A percentile compares a stretch with the other conserved stretches of the same genome.
Evolutionary conservation across 2,329 filamentous ascomycete genomes (phyloP).

Genomic region (Coniochaeta hoffmannii): DNA sequence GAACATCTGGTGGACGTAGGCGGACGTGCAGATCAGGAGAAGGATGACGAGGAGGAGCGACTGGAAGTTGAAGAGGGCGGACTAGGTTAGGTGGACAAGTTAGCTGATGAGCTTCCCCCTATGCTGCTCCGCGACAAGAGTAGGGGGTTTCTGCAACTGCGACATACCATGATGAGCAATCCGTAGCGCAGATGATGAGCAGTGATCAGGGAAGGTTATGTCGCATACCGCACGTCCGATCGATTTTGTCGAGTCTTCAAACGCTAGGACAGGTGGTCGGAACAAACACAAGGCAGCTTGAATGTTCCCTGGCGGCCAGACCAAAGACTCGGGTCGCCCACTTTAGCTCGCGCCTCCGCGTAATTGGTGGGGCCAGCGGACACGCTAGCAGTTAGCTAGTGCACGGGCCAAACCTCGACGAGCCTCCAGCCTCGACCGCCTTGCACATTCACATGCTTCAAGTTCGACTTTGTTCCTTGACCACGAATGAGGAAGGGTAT

Average conservation of each 20-base stretch:
- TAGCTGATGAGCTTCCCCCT: conserved; percentile 1
- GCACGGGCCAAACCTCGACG: not conserved
- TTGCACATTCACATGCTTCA: conserved; percentile 4
- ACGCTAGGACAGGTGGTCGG: not conserved
- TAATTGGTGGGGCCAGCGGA: not conserved
- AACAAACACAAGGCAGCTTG: not conserved
- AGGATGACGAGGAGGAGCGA: conserved; percentile 91
- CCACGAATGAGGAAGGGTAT: not conserved
- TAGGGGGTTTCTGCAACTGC: not conserved
- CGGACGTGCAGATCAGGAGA: conserved; percentile 90
- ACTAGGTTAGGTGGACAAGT: conserved; percentile 40
- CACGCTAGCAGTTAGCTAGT: too few relatives aligned
- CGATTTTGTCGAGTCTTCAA: not conserved
- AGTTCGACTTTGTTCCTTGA: not conserved
- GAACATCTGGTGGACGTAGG: conserved; percentile 86
- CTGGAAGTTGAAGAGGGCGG: conserved; percentile 98
- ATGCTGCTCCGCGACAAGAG: not conserved
- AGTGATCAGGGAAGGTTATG: not conserved
- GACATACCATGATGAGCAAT: conserved; percentile 13
- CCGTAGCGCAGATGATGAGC: not conserved
- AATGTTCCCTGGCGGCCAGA: not conserved
- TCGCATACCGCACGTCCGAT: not conserved
- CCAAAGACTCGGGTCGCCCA: not conserved
- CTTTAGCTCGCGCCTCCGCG: not conserved
- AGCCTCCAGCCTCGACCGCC: not conserved